Percentiles rank a stretch among this genome's conserved stretches.
Evolutionary conservation across 768 basidiomycete genomes (phyloP).

Genomic region (Leccinum subgranulosum): DNA sequence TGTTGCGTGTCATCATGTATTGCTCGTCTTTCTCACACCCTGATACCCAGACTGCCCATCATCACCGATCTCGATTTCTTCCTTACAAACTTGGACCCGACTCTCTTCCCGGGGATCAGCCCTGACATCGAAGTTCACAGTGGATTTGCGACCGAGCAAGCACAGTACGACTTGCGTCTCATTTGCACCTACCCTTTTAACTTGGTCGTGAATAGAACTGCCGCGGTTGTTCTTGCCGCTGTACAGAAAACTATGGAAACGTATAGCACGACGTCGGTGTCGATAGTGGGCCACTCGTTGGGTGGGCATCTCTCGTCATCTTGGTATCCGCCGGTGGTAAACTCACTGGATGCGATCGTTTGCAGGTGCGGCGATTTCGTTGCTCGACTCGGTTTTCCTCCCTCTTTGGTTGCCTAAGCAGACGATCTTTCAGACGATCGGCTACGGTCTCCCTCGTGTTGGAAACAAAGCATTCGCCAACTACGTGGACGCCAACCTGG

Average conservation of each 20-base stretch:
- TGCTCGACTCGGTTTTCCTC: slow-evolving; percentile 7
- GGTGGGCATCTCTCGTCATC: slow-evolving; percentile 17
- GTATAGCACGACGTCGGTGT: slow-evolving; percentile 36
- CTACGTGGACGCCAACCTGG: slow-evolving; percentile 32
- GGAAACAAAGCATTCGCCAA: neutral
- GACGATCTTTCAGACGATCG: neutral
- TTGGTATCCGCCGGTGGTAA: neutral
- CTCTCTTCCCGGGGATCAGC: slow-evolving; percentile 49
- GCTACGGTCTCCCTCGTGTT: slow-evolving; percentile 23
- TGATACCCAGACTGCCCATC: slow-evolving; percentile 25
- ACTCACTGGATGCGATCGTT: neutral
- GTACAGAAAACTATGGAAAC: slow-evolving; percentile 39
- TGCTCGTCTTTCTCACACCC: neutral
- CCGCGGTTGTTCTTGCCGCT: slow-evolving; percentile 41
- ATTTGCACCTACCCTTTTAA: neutral
- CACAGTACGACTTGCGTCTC: slow-evolving; percentile 31
- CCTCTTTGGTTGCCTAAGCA: neutral
- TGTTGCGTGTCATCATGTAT: neutral
- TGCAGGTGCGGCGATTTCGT: slow-evolving; percentile 35
- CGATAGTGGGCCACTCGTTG: slow-evolving; percentile 44
- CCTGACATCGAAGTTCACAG: slow-evolving; percentile 41
- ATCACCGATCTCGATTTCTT: slow-evolving; percentile 44
- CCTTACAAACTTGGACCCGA: slow-evolving; percentile 30
- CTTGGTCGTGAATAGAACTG: slow-evolving; percentile 32
- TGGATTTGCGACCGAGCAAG: slow-evolving; percentile 47